Evolutionary conservation across 2,329 filamentous ascomycete species (phyloP), one percentile per base, ranked within the genome.

Genomic region (Cyphellophora europaea): DNA sequence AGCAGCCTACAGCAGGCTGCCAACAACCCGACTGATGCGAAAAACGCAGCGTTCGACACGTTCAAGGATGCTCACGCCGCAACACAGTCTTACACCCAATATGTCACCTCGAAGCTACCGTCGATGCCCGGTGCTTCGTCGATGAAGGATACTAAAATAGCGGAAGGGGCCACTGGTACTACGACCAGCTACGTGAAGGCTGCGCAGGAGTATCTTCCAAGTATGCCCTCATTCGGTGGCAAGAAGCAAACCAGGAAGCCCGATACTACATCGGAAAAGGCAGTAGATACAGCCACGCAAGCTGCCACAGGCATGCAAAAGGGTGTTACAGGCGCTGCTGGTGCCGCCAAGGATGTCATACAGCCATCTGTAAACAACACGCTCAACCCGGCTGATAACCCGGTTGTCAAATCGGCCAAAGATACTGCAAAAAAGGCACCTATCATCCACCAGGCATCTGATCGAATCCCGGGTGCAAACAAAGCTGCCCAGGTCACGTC

Each of bases 191-290:
- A 50, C 28, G 41, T 42, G 5, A 31, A 47, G 11, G 36, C 38
- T 25, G 48, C 46, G 3, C 40, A 45, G 6, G 39, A 38, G 5
- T 48, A 49, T 36, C 32, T 50, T 12, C 39, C 42, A 13, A 44
- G 39, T n/a, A 33, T 45, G 21, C 38, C 44, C 13, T 41, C 33
- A 6, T 30, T 43, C 11, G 15, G 35, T 8, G 34, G 30, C 13
- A 30, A 18, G 25, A 36, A 38, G 6, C 33, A 33, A 6, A 35
- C 32, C 21, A 45, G 42, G 29, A 41, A 44, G 27, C 36, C 32
- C 23, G 30, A 62, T 64, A 16, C 32, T 18, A 12, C 37, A 10
- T 5, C 37, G n/a, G 30, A 27, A 17, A 35, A 41, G 30, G 19
- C 33, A 3, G 25, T 34, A 19, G 40, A 43, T 5, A 35, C 30